Percentiles rank a stretch among this genome's conserved stretches.
These are phyloP conservation scores for Penicillium sp. DNA, from an alignment of 2,329 filamentous ascomycete species.

Conservation along the genomic window DNA sequence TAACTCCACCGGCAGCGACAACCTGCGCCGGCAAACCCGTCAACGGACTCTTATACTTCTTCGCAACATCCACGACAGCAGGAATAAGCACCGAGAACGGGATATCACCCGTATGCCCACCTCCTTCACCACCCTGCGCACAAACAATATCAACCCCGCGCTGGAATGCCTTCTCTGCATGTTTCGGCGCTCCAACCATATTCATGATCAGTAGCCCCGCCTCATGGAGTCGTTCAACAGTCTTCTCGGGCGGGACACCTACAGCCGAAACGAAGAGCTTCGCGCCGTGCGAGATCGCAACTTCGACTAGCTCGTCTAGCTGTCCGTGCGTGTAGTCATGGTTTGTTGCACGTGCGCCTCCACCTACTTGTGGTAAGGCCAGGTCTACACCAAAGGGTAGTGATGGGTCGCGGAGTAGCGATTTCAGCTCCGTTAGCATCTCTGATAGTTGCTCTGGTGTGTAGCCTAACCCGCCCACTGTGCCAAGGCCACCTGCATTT, in stretches of 20 bases:
- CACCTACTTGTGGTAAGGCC: slow-evolving; percentile 85
- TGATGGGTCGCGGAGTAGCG: slow-evolving; percentile 62
- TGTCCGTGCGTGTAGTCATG: slow-evolving; percentile 93
- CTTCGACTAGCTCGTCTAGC: slow-evolving; percentile 82
- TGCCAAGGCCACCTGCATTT: slow-evolving; percentile 78
- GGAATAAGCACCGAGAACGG: slow-evolving; percentile 85
- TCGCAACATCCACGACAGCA: slow-evolving; percentile 80
- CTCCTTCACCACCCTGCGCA: slow-evolving; percentile 89
- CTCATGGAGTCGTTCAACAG: slow-evolving; percentile 75
- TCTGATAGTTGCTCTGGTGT: slow-evolving; percentile 71
- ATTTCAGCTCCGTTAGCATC: slow-evolving; percentile 85
- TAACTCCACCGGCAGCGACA: slow-evolving; percentile 85
- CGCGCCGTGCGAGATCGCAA: slow-evolving; percentile 81
- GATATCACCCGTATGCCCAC: slow-evolving; percentile 88
- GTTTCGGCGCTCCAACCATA: slow-evolving; percentile 92
- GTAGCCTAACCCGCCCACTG: slow-evolving; percentile 64
- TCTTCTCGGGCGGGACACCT: slow-evolving; percentile 73
- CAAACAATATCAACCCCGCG: slow-evolving; percentile 88
- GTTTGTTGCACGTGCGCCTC: slow-evolving; percentile 81
- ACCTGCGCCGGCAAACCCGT: slow-evolving; percentile 73
- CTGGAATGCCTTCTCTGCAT: slow-evolving; percentile 84
- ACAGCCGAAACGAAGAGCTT: slow-evolving; percentile 84
- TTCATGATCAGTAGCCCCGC: slow-evolving; percentile 90
- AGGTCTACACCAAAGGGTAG: slow-evolving; percentile 91
- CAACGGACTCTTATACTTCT: slow-evolving; percentile 68